Base-by-base conservation (phyloP, 2,329 filamentous ascomycete species). In the Bipolaris cookei region DNA sequence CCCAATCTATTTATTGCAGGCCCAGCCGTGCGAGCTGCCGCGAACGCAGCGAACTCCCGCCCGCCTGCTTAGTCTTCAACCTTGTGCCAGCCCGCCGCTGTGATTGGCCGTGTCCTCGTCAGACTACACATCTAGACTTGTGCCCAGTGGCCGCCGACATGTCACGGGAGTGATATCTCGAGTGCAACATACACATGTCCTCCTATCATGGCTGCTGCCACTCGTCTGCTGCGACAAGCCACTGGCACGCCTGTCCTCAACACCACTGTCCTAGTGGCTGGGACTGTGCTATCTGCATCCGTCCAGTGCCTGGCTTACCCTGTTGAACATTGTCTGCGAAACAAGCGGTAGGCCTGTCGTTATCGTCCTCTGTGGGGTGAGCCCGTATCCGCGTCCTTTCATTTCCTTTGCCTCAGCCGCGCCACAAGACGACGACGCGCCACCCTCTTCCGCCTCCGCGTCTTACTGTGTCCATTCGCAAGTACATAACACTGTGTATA, bases 1-100 rank as follows among this genome's bases (percentile, higher is more conserved):
- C 47, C 54, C 58, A 62, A 62, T 65, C 61, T 65, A 65, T 65
- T 65, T 65, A 59, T 61, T 62, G 51, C 58, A 45, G 49, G 37
- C 54, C 50, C 25, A 45, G 51, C 54, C 38, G 44, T 54, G 50
- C 39, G 39, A 50, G 34, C 50, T 44, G 46, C 39, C 34, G 28
- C 28, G 28, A 30, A 30, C 28, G 1, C 28, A 47, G 28, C 50
- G 53, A 52, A 54, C 44, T 25, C 54, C 45, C 45, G 55, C 46
- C 58, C 32, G 11, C n/a, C 6, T 16, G 41, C 41, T 28, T 8
- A 20, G 20, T 20, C 10, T 25, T 51, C 46, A 44, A 45, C 51
- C 47, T 38, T 37, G 46, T 46, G n/a, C 38, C 35, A 35, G 32
- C 37, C 34, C 16, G 38, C 32, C 8, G 14, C 23, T 8, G 14